Evolutionary conservation across 495 filamentous ascomycete species (phyloP).

Genomic region (Penicillium nucicola): DNA sequence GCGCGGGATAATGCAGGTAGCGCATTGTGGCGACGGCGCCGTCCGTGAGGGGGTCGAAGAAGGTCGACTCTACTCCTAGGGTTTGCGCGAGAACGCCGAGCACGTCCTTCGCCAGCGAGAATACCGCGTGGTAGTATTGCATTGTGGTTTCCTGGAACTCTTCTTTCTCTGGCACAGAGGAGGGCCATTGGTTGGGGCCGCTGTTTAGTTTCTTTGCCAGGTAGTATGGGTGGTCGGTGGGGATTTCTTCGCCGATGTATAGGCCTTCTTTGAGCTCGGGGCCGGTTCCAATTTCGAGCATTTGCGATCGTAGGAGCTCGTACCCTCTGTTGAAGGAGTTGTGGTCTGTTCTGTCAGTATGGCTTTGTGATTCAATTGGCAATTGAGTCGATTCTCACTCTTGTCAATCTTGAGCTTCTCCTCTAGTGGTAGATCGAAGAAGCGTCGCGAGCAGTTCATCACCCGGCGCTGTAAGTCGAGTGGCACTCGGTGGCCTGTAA

Average conservation of each 20-base stretch:
- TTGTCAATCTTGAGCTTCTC: conserved; percentile 49
- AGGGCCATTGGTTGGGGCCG: conserved; percentile 51
- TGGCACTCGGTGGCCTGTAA: conserved; percentile 44
- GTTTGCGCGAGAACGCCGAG: conserved; percentile 29
- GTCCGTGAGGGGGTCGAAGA: conserved; percentile 29
- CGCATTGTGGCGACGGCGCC: conserved; percentile 42
- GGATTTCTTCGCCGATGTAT: conserved; percentile 47
- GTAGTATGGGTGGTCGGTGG: conserved; percentile 37
- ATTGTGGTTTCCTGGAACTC: conserved; percentile 45
- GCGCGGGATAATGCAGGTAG: conserved; percentile 41
- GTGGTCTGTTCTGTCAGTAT: conserved; percentile 17
- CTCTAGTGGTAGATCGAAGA: conserved; percentile 51
- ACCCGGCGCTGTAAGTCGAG: conserved; percentile 27
- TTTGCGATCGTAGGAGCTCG: conserved; percentile 47
- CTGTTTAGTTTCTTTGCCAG: conserved; percentile 31
- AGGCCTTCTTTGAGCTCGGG: conserved; percentile 53
- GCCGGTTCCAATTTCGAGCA: conserved; percentile 40
- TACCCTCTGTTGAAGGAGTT: conserved; percentile 48
- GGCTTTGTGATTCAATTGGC: too few relatives aligned
- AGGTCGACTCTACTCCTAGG: conserved; percentile 29
- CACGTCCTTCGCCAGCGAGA: conserved; percentile 31
- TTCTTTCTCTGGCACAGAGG: conserved; percentile 33
- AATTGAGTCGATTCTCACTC: conserved; percentile 13
- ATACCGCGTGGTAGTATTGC: conserved; percentile 45
- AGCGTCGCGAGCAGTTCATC: conserved; percentile 37